These are phyloP conservation scores for Truncatella angustata DNA, from an alignment of 2,329 filamentous ascomycete genomes.

Conservation along the genomic window DNA sequence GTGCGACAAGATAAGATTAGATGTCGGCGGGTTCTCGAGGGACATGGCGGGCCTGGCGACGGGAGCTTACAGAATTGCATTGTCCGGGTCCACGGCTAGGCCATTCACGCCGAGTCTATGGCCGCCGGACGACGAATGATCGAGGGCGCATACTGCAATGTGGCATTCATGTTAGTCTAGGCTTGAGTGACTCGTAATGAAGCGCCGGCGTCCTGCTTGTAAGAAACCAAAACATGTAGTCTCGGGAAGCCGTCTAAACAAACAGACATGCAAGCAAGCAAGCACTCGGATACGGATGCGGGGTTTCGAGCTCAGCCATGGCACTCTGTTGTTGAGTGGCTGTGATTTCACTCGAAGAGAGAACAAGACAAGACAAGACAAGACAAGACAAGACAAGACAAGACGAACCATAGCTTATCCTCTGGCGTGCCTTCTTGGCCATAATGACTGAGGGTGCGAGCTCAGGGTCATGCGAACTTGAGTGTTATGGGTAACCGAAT, in stretches of 20 bases:
- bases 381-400: too few relatives aligned
- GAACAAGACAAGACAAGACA: too few relatives aligned
- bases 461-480: conserved; percentile 6
- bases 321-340: too few relatives aligned
- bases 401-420: conserved; percentile 63
- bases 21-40: conserved; percentile 1
- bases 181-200: neutral
- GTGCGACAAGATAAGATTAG: conserved; percentile 14
- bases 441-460: conserved; percentile 35
- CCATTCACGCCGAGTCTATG: conserved; percentile 95
- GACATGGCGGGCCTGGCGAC: conserved; percentile 7
- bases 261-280: neutral
- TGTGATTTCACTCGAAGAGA: too few relatives aligned
- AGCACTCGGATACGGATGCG: conserved; percentile 20
- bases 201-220: too few relatives aligned
- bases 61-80: conserved; percentile 75
- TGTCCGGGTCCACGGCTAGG: conserved; percentile 78
- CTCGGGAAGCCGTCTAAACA: conserved; percentile 2
- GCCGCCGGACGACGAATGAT: conserved; percentile 64
- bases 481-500: neutral
- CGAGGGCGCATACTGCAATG: conserved; percentile 54
- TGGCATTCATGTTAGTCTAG: neutral
- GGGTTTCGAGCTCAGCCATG: conserved; percentile 19
- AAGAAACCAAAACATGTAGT: too few relatives aligned
- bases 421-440: conserved; percentile 64